Evolutionary conservation across 2,329 filamentous ascomycete genomes (phyloP).

Genomic region (Paecilomyces fulvus): DNA sequence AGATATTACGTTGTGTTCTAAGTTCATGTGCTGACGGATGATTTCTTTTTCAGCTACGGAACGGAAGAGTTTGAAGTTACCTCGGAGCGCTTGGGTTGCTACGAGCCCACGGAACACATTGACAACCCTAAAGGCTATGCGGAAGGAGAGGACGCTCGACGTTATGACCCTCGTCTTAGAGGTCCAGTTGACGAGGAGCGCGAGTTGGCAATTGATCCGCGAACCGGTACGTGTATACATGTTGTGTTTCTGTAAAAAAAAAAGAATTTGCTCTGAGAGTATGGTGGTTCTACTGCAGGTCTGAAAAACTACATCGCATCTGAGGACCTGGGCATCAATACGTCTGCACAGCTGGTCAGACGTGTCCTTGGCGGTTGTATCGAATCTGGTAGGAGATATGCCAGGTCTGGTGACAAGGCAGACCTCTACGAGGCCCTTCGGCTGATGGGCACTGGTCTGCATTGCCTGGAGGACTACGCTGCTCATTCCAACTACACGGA

Average conservation of each 20-base stretch:
- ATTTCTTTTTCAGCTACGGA: slow-evolving; percentile 36
- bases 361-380: slow-evolving; percentile 66
- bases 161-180: slow-evolving; percentile 73
- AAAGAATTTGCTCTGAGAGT: neutral
- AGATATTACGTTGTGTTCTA: neutral
- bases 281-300: slow-evolving; percentile 25
- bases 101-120: slow-evolving; percentile 75
- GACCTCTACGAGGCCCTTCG: slow-evolving; percentile 83
- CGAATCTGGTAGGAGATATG: slow-evolving; percentile 69
- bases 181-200: slow-evolving; percentile 69
- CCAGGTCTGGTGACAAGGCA: slow-evolving; percentile 55
- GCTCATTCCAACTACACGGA: slow-evolving; percentile 93
- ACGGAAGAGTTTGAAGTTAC: slow-evolving; percentile 83
- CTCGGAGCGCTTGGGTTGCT: slow-evolving; percentile 67
- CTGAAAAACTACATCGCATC: slow-evolving; percentile 94
- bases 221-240: slow-evolving; percentile 45
- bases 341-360: slow-evolving; percentile 68
- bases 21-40: slow-evolving; percentile 2
- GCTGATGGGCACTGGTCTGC: slow-evolving; percentile 75
- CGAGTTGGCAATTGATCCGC: slow-evolving; percentile 69
- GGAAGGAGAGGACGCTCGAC: slow-evolving; percentile 74
- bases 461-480: slow-evolving; percentile 87
- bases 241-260: neutral
- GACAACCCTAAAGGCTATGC: slow-evolving; percentile 77
- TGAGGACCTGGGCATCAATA: slow-evolving; percentile 68